Evolutionary conservation across 1,284 basidiomycete genomes (phyloP), one percentile per base, ranked within the genome.

Genomic region (Bjerkandera adusta): DNA sequence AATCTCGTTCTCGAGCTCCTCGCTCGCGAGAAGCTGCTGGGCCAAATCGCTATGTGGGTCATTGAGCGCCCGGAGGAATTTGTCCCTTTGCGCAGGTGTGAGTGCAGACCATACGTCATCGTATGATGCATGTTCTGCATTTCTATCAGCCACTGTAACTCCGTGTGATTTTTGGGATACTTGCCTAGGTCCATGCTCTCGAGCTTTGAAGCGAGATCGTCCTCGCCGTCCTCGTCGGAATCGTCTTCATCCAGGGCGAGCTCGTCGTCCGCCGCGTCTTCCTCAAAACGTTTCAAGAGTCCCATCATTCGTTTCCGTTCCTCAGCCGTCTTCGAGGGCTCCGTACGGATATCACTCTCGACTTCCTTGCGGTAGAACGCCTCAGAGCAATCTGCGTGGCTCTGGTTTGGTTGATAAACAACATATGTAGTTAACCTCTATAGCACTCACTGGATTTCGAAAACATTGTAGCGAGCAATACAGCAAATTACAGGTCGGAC

Each of bases 391-490:
- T 75, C 72, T 1, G 70, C 67, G 61, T 91, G 89, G 42, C 68
- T 57, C 82, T 88, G 57, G 15, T 12, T 3, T 10, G 18, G 24
- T 26, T 26, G 18, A 30, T n/a, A 33, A 27, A 7, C 10, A 35
- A 4, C 12, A 10, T 16, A 16, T 8, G 43, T 42, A 27, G 36
- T 26, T 18, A 42, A 27, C 8, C 21, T 16, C 4, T 32, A 25
- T 16, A 39, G 30, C 10, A 63, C 75, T 47, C 61, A 83, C 85
- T 67, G 81, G 71, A 24, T 84, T 83, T 27, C 83, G 80, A 65
- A 89, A 92, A 63, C 89, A 92, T 11, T 71, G 69, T 32, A 92
- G 63, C 13, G 86, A 87, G 66, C 89, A 92, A 57, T 92, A 92
- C 0, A 77, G 76, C 12, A 86, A 66, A 58, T 92, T 92, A 68